These are phyloP conservation scores for Penicillium desertorum DNA, from an alignment of 495 filamentous ascomycete species.

Conservation along the genomic window DNA sequence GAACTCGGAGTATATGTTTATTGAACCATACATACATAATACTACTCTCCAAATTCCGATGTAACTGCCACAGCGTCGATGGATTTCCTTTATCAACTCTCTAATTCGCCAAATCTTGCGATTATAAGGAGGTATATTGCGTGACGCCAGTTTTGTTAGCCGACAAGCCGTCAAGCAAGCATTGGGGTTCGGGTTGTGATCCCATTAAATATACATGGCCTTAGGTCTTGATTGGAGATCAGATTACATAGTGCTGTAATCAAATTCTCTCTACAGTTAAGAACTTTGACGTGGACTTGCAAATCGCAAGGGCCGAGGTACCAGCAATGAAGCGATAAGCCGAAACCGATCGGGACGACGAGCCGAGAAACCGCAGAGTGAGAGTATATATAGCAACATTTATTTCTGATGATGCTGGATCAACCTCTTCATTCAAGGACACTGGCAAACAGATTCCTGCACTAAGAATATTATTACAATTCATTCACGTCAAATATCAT, in stretches of 20 bases:
- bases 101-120: not conserved
- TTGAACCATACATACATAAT: not conserved
- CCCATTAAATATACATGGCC: not conserved
- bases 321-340: not conserved
- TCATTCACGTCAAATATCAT: not conserved
- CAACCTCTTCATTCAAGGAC: not conserved
- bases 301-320: not conserved
- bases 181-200: not conserved
- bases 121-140: not conserved
- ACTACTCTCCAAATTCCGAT: not conserved
- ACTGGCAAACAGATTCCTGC: not conserved
- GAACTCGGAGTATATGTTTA: not conserved
- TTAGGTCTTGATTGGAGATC: not conserved
- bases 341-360: conserved; percentile 19
- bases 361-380: conserved; percentile 13
- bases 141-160: not conserved
- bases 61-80: not conserved
- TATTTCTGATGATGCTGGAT: too few species aligned
- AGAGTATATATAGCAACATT: conserved; percentile 11
- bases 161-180: not conserved
- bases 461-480: not conserved
- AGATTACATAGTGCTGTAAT: not conserved
- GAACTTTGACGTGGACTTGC: not conserved
- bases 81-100: not conserved
- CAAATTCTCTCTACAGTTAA: not conserved